Base-by-base conservation (phyloP, 345 rosid genomes). In the Citrus inodora region DNA sequence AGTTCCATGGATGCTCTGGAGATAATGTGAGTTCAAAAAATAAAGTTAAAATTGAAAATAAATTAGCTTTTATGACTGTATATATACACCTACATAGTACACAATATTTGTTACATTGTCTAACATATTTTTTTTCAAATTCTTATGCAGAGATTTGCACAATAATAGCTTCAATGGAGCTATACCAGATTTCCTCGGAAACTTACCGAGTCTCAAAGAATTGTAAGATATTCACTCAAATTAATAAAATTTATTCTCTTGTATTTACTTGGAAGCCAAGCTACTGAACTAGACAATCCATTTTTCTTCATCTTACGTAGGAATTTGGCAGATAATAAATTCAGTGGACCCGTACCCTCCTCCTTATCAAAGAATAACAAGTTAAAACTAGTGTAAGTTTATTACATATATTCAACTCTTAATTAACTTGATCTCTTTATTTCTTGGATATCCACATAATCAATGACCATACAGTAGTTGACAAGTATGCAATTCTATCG, bases 1-100 rank as follows among this genome's bases (percentile, higher is more conserved):
- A 86, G 89, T 69, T 83, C 85, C 78, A 82, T 83, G 88, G 83
- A 79, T 65, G 84, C 89, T 58, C 83, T 88, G 7, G 86, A 77
- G 75, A 80, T 28, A 32, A 81, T 88, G 89, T 86, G 28, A 76
- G 89, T 80, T 51, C 11, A 64, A 42, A 27, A 17, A 25, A 60
- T 60, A 48, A 60, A 22, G 14, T 27, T 7, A 17, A 5, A 68
- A 55, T 27, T 28, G 58, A 4, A 60, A 37, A 22, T 55, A 46
- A 46, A 46, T 46, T 11, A 46, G 13, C 51, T 46, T 46, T 46
- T 46, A 46, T 46, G 51, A 13, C 14, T 0, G 14, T 13, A 46
- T 13, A 13, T 46, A 46, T 11, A 46, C 51, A 13, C 5, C 13
- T 11, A 0, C 51, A 3, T 3, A 46, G 5, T 13, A 46, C 51